Percentiles rank a stretch among this genome's conserved stretches.
Evolutionary conservation across 2,329 filamentous ascomycete genomes (phyloP).

Genomic region (Ceratocystis eucalypticola): DNA sequence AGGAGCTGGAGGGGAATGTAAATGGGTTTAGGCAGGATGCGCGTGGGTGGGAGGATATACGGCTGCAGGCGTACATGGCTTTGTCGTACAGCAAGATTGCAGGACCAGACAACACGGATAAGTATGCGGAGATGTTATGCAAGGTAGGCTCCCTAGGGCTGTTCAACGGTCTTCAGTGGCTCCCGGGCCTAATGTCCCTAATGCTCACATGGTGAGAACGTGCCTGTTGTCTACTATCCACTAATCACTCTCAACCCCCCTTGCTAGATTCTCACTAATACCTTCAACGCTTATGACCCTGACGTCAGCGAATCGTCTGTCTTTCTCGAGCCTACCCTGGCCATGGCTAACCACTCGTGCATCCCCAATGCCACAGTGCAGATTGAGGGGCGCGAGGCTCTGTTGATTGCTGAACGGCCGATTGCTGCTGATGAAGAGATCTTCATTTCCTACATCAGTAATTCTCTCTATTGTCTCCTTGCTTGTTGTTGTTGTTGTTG

Average conservation of each 20-base stretch:
- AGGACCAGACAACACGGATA: constrained; percentile 27
- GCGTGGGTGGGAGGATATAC: constrained; percentile 35
- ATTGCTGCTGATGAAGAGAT: constrained; percentile 44
- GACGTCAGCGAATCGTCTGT: constrained; percentile 41
- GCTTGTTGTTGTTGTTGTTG: not conserved
- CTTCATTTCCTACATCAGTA: constrained; percentile 49
- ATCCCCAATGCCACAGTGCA: constrained; percentile 45
- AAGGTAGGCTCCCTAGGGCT: constrained; percentile 30
- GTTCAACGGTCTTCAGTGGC: no score
- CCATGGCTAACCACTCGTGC: constrained; percentile 52
- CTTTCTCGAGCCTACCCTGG: constrained; percentile 42
- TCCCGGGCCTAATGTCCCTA: not conserved
- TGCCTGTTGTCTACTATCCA: no score
- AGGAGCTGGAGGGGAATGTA: constrained; percentile 35
- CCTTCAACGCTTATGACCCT: constrained; percentile 42
- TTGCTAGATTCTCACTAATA: constrained; percentile 45
- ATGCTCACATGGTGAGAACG: not conserved
- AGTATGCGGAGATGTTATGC: constrained; percentile 37
- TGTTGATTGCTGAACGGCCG: constrained; percentile 36
- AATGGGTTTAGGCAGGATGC: constrained; percentile 27
- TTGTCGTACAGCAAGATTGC: constrained; percentile 30
- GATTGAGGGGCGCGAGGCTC: constrained; percentile 38
- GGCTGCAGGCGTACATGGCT: constrained; percentile 37
- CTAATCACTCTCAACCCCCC: no score
- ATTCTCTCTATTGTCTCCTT: constrained; percentile 19